Conservation (phyloP, 176 grass and related monocot species). For the Musa troglodytarum region DNA sequence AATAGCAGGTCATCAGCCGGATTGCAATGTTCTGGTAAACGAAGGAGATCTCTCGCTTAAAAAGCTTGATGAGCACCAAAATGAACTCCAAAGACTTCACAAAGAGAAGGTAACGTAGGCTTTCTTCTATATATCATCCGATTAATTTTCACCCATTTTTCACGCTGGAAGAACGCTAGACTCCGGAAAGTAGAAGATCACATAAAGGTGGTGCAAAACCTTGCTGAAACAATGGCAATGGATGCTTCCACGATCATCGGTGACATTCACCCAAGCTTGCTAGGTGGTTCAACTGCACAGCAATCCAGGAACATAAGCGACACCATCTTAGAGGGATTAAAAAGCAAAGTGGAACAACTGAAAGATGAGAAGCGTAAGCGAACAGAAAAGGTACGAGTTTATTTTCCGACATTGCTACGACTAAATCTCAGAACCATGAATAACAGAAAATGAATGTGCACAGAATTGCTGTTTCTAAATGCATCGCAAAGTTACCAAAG, state of each 20-base stretch:
- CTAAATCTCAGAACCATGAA: constrained; percentile 2
- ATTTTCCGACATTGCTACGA: constrained; percentile 17
- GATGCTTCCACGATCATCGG: constrained; percentile 62
- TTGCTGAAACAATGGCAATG: constrained; percentile 72
- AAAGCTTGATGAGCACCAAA: constrained; percentile 77
- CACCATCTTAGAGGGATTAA: constrained; percentile 65
- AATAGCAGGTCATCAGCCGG: constrained; percentile 41
- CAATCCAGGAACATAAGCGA: constrained; percentile 83
- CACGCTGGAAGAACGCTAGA: constrained; percentile 51
- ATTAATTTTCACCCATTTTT: constrained; percentile 23
- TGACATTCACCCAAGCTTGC: constrained; percentile 69
- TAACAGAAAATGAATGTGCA: constrained; percentile 3
- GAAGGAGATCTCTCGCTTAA: constrained; percentile 83
- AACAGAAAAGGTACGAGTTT: constrained; percentile 68
- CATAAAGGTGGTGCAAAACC: constrained; percentile 55
- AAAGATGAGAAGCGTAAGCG: constrained; percentile 74
- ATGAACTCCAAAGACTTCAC: constrained; percentile 60
- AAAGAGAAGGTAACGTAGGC: constrained; percentile 53
- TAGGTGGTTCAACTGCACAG: constrained; percentile 40
- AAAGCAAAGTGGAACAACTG: constrained; percentile 62
- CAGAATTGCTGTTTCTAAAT: not conserved
- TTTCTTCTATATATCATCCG: not conserved
- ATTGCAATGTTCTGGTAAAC: constrained; percentile 48
- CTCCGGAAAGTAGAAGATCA: constrained; percentile 83
- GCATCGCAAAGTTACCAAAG: not conserved